Percentiles rank a stretch among this genome's conserved stretches.
Evolutionary conservation across 768 basidiomycete species (phyloP).

Genomic region (Clathrus columnatus): DNA sequence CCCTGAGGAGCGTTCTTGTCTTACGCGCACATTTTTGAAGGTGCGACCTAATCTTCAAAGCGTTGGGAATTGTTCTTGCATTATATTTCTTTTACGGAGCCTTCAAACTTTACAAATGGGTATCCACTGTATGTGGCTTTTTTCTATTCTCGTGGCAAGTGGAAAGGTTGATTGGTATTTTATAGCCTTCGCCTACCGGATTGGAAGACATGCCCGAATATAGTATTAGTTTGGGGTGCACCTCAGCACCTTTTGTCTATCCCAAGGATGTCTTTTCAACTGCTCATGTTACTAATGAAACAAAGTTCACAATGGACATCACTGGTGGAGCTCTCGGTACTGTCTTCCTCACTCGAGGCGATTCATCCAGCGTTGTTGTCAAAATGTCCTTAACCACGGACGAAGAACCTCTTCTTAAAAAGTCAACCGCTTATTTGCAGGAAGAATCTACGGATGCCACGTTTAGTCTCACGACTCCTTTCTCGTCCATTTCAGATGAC

Average conservation of each 20-base stretch:
- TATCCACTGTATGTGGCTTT: slow-evolving; percentile 32
- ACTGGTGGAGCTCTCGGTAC: slow-evolving; percentile 43
- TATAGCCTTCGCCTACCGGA: slow-evolving; percentile 40
- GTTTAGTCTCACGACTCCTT: slow-evolving; percentile 4
- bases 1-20: background rate
- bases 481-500: background rate
- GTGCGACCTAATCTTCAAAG: slow-evolving; percentile 46
- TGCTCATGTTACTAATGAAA: slow-evolving; percentile 29
- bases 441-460: slow-evolving; percentile 13
- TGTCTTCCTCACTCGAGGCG: slow-evolving; percentile 37
- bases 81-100: slow-evolving; percentile 34
- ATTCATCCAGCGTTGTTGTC: slow-evolving; percentile 20
- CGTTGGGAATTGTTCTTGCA: slow-evolving; percentile 39
- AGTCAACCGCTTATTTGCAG: slow-evolving; percentile 28
- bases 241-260: slow-evolving; percentile 36
- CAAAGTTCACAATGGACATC: slow-evolving; percentile 37
- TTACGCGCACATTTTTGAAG: slow-evolving; percentile 21
- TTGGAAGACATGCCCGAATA: slow-evolving; percentile 50
- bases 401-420: slow-evolving; percentile 31
- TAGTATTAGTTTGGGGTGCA: slow-evolving; percentile 44
- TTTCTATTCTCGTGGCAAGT: background rate
- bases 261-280: slow-evolving; percentile 26
- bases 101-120: slow-evolving; percentile 39
- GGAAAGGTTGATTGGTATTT: background rate
- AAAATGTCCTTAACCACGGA: slow-evolving; percentile 40